Conservation (phyloP, 1,284 basidiomycete genomes). For the Pulveroboletus sp. region DNA sequence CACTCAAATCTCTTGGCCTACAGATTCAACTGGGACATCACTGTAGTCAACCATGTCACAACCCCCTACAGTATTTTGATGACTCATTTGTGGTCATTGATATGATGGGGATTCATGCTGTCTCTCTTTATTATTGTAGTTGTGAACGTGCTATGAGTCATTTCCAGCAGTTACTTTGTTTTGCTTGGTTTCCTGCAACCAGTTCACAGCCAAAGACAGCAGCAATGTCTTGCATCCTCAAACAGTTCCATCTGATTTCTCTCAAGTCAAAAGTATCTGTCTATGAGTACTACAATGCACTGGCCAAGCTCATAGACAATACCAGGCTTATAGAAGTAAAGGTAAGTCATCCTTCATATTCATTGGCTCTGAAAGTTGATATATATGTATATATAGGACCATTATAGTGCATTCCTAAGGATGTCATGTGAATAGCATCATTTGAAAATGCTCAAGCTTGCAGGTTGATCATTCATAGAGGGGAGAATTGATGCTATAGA, state of each 20-base stretch:
- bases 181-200: slow-evolving; percentile 26
- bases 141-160: slow-evolving; percentile 11
- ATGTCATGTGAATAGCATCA: slow-evolving; percentile 29
- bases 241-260: slow-evolving; percentile 28
- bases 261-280: slow-evolving; percentile 29
- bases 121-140: slow-evolving; percentile 25
- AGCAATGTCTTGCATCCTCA: slow-evolving; percentile 25
- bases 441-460: slow-evolving; percentile 32
- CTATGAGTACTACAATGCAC: slow-evolving; percentile 28
- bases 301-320: slow-evolving; percentile 26
- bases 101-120: slow-evolving; percentile 2
- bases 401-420: slow-evolving; percentile 27
- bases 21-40: neutral
- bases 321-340: neutral
- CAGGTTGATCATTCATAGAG: slow-evolving; percentile 21
- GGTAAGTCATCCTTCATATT: neutral
- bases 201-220: slow-evolving; percentile 23
- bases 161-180: slow-evolving; percentile 25
- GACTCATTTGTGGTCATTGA: neutral
- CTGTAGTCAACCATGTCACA: neutral
- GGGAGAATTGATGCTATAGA: slow-evolving; percentile 11
- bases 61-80: neutral
- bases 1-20: neutral
- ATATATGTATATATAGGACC: slow-evolving; percentile 18
- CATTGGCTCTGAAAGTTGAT: no score